Conservation (phyloP, 768 basidiomycete genomes). For the Amanita rimosa region DNA sequence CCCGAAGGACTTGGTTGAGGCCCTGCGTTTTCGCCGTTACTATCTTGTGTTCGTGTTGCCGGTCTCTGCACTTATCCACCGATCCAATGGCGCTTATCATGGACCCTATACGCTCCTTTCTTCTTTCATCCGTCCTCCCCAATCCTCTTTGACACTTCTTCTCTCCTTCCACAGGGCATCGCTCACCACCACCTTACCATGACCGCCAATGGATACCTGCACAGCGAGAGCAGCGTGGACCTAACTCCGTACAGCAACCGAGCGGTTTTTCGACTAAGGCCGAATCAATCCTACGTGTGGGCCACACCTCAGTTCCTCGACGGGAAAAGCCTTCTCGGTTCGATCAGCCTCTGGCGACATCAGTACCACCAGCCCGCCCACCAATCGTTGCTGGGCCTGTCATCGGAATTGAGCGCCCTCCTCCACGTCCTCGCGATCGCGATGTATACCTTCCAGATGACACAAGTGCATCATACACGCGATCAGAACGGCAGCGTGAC, state of each 20-base stretch:
- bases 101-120: conserved; percentile 27
- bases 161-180: conserved; percentile 34
- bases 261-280: background rate
- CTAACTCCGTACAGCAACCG: conserved; percentile 11
- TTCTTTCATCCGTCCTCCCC: conserved; percentile 22
- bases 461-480: conserved; percentile 8
- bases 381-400: background rate
- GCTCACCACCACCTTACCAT: conserved; percentile 26
- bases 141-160: conserved; percentile 19
- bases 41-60: conserved; percentile 17
- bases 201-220: conserved; percentile 16
- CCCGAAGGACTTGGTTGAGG: conserved; percentile 14
- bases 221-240: conserved; percentile 11
- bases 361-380: background rate
- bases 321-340: conserved; percentile 14
- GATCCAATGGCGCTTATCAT: conserved; percentile 30
- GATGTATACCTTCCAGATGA: conserved; percentile 16
- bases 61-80: conserved; percentile 19
- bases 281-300: conserved; percentile 1
- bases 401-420: background rate
- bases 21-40: conserved; percentile 16
- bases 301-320: conserved; percentile 6
- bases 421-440: conserved; percentile 5
- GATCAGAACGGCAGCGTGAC: conserved; percentile 4
- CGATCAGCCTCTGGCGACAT: conserved; percentile 11